Conservation (phyloP, 2,329 filamentous ascomycete species). For the Curvularia spicifera region DNA sequence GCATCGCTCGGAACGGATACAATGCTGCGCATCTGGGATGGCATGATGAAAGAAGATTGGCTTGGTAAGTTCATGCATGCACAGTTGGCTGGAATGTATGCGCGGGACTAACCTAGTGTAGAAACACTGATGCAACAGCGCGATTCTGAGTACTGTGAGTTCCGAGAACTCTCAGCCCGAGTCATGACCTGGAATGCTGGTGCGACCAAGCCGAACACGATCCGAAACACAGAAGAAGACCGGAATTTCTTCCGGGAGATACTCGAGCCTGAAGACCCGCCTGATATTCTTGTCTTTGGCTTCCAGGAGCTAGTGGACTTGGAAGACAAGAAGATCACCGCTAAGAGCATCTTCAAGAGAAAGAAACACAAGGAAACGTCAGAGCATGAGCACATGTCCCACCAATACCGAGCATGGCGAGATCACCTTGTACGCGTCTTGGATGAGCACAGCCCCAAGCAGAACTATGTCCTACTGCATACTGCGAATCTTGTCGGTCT, state of each 20-base stretch:
- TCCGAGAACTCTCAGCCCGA: slow-evolving; percentile 78
- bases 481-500: slow-evolving; percentile 89
- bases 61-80: slow-evolving; percentile 60
- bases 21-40: slow-evolving; percentile 86
- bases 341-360: slow-evolving; percentile 87
- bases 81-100: neutral
- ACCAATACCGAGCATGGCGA: slow-evolving; percentile 95
- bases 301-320: slow-evolving; percentile 99
- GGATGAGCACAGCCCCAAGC: slow-evolving; percentile 79
- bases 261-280: slow-evolving; percentile 75
- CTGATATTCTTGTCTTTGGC: slow-evolving; percentile 92
- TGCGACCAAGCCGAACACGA: slow-evolving; percentile 85
- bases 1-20: slow-evolving; percentile 88
- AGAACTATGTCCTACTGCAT: slow-evolving; percentile 85
- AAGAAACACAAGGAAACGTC: slow-evolving; percentile 81
- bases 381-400: slow-evolving; percentile 89
- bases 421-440: slow-evolving; percentile 84
- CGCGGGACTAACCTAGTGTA: slow-evolving; percentile 39
- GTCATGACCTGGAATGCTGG: slow-evolving; percentile 98
- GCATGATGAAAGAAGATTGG: slow-evolving; percentile 91
- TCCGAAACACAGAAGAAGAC: slow-evolving; percentile 74
- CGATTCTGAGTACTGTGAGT: slow-evolving; percentile 83
- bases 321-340: slow-evolving; percentile 95
- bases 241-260: slow-evolving; percentile 81
- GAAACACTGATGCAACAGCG: slow-evolving; percentile 85